These are phyloP conservation scores for Daucus carota DNA, from an alignment of 129 eudicot species.

Conservation along the genomic window DNA sequence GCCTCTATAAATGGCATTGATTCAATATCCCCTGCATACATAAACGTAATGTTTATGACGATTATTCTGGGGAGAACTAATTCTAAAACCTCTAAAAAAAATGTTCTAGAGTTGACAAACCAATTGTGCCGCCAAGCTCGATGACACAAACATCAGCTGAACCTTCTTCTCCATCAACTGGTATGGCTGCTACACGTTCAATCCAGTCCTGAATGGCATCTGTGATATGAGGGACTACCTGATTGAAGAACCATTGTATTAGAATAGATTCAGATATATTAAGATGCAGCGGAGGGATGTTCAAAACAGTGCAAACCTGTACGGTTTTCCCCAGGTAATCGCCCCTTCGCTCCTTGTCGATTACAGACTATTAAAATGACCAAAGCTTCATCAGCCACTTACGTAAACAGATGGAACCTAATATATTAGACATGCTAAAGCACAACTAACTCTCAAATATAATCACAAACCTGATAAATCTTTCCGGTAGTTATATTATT, in stretches of 20 bases:
- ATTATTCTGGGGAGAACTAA: background rate
- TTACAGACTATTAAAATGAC: constrained; percentile 49
- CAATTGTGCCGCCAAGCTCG: constrained; percentile 97
- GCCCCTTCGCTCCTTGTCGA: constrained; percentile 89
- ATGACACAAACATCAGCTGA: constrained; percentile 98
- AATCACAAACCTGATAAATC: constrained; percentile 62
- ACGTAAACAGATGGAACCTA: background rate
- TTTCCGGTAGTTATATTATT: constrained; percentile 94
- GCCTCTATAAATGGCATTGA: constrained; percentile 98
- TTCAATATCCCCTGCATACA: constrained; percentile 78
- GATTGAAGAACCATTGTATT: constrained; percentile 10
- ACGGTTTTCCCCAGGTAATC: constrained; percentile 94
- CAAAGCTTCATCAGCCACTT: constrained; percentile 5
- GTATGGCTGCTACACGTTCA: constrained; percentile 74
- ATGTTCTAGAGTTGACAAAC: constrained; percentile 23
- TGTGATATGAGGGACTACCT: constrained; percentile 96
- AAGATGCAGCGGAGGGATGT: background rate
- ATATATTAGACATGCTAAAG: background rate
- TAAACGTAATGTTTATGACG: background rate
- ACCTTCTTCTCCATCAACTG: constrained; percentile 93
- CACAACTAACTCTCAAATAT: background rate
- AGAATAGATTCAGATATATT: background rate
- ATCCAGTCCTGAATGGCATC: constrained; percentile 99
- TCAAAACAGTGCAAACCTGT: constrained; percentile 27
- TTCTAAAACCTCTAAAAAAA: background rate